Base-by-base conservation (phyloP, 2,329 filamentous ascomycete genomes). In the Fusarium drepaniforme region DNA sequence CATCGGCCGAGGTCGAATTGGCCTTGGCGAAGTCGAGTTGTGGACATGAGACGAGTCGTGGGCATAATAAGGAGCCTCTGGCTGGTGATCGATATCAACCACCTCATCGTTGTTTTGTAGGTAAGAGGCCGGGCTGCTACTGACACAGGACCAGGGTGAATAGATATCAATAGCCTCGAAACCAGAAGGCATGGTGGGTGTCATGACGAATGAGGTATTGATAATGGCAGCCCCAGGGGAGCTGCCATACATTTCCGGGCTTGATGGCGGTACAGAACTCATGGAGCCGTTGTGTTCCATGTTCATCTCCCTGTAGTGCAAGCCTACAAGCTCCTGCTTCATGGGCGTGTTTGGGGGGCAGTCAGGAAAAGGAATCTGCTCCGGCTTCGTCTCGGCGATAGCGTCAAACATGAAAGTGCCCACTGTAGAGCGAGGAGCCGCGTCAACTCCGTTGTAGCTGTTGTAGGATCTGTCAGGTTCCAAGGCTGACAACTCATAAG, bases 401-500 rank as follows among this genome's bases (percentile, higher is more conserved):
- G 30, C 12, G 4, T 56, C 51, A 56, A 56, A 16, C 53, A 58
- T 58, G 21, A 25, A 58, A 8, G 23, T 37, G 21, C 30, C 53
- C 53, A 38, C 35, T 6, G 53, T 13, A 8, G 21, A 58, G 8
- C 18, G 33, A 58, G 30, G 33, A 58, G 33, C 53, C 21, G 35
- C 53, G 7, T 58, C 53, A 23, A 58, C 21, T 21, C 33, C n/a
- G 53, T 57, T 16, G 21, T 18, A 56, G 28, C 15, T 35, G 3
- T 28, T 23, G 33, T 58, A 38, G 15, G 53, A 58, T 16, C 30
- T n/a, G 8, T 23, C 53, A 82, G 77, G 72, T 78, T 82, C 70
- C 81, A 58, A 37, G 80, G 72, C 75, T 72, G 75, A 80, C 78
- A 82, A 76, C 62, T 82, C 79, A 68, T 82, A 79, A 4, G 85